Conservation (phyloP, 352 stramenopile genomes). For the Blastocystis sp. region DNA sequence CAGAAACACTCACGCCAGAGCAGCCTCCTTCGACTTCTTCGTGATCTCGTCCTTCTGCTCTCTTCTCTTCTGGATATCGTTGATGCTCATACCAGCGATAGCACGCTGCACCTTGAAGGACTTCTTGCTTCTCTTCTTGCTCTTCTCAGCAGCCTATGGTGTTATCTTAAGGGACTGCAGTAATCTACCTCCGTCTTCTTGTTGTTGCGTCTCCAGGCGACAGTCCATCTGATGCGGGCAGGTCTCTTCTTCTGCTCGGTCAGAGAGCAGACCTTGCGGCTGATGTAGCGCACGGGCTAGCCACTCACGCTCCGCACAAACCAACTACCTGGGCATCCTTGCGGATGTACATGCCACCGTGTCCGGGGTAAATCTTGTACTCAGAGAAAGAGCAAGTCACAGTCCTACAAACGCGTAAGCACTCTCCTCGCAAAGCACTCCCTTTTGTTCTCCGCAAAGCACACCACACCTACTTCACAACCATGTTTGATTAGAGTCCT, state of each 20-base stretch:
- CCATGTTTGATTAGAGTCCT: constrained; percentile 12
- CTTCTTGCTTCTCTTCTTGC: constrained; percentile 21
- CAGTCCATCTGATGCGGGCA: constrained; percentile 97
- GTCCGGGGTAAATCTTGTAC: constrained; percentile 93
- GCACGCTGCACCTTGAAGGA: not conserved
- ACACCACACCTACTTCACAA: constrained; percentile 11
- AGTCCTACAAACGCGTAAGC: constrained; percentile 73
- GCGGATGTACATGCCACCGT: constrained; percentile 95
- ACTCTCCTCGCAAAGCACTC: not conserved
- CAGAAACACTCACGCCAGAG: constrained; percentile 23
- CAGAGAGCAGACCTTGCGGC: constrained; percentile 92
- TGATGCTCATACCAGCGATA: constrained; percentile 37
- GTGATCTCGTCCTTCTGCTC: constrained; percentile 62
- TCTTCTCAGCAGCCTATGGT: not conserved
- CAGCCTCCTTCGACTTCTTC: constrained; percentile 65
- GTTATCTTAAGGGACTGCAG: not conserved
- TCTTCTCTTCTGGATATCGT: constrained; percentile 29
- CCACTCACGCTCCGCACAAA: not conserved
- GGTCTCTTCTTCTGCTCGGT: constrained; percentile 98
- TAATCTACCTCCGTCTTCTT: constrained; percentile 68
- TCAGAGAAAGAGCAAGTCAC: constrained; percentile 85
- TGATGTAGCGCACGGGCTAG: constrained; percentile 87
- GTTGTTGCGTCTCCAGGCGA: constrained; percentile 73
- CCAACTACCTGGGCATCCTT: constrained; percentile 82
- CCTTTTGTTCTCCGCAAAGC: not conserved